Base-by-base conservation (phyloP, 2,329 filamentous ascomycete species). In the Cladosporium austrohemisphaericum region DNA sequence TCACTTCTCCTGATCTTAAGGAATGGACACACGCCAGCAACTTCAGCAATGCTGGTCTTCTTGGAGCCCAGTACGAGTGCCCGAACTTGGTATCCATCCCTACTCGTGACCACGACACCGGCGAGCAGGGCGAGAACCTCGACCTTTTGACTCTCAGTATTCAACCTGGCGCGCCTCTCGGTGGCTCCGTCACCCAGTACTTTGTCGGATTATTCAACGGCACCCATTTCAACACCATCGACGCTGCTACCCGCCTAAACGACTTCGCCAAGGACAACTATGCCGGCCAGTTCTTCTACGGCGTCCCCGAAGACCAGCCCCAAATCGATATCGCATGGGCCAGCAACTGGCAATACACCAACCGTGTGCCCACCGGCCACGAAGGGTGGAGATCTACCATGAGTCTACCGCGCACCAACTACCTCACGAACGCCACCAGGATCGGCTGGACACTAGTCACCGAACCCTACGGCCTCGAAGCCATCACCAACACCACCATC, bases 201-300 rank as follows among this genome's bases (percentile, higher is more conserved):
- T 78, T 77, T 67, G 65, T 76, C 0, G 80, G 81, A 4, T 66
- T 61, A 1, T 84, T 83, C 67, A 81, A 84, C 54, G 81, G 80
- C 16, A 82, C 78, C 0, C 76, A 80, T 58, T 84, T 81, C 51
- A 62, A 58, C 14, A 59, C 72, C 2, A 59, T 68, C n/a, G 75
- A 76, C 52, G 56, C 52, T 3, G 53, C 54, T 1, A 44, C 56
- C 31, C 55, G 56, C 16, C 43, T 58, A 32, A 41, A 50, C 29
- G 56, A 58, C 38, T 58, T 58, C 31, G 56, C 47, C 22, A 58
- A 58, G 60, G 75, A 78, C 55, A 77, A 76, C 57, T 77, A 78
- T 55, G 78, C 78, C 0, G 74, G 71, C 0, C 77, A 80, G 56
- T 80, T 73, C 62, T 81, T 78, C 60, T 73, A 72, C 43, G 69